Conservation (phyloP, 768 basidiomycete species). For the Mrakia blollopis region DNA sequence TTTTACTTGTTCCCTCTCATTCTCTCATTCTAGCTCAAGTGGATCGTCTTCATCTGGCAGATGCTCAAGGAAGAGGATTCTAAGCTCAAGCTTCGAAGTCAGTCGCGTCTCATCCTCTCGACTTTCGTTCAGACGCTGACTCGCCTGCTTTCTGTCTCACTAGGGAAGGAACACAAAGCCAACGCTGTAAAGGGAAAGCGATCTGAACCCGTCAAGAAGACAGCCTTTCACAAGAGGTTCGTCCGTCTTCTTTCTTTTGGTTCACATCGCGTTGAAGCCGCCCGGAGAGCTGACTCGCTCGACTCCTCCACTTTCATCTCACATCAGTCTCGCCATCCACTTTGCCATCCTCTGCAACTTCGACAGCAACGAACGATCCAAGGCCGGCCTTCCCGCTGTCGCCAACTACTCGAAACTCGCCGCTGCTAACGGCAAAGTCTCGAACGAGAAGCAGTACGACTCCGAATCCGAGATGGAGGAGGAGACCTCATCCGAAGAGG, state of each 20-base stretch:
- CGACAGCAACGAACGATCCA: conserved; percentile 42
- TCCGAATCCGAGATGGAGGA: neutral
- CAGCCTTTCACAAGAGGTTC: neutral
- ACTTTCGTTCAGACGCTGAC: neutral
- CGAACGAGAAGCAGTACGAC: neutral
- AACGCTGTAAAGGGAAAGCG: neutral
- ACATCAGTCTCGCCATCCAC: conserved; percentile 34
- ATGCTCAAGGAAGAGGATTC: neutral
- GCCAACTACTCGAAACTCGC: neutral
- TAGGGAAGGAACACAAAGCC: neutral
- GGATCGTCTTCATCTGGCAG: neutral
- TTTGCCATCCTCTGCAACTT: conserved; percentile 42
- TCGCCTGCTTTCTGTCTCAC: neutral
- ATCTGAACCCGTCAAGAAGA: neutral
- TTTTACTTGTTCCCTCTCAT: neutral
- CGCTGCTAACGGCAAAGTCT: neutral
- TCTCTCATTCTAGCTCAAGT: neutral
- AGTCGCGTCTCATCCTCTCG: neutral
- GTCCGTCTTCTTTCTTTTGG: too few relatives aligned
- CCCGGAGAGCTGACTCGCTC: neutral
- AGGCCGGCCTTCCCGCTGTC: conserved; percentile 42
- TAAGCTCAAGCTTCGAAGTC: neutral
- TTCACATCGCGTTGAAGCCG: neutral
- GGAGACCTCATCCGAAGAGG: neutral
- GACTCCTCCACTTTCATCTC: neutral